phyloP scores from a whole-genome alignment of 2,329 filamentous ascomycete genomes.

The Neofusicoccum umdonicola region DNA sequence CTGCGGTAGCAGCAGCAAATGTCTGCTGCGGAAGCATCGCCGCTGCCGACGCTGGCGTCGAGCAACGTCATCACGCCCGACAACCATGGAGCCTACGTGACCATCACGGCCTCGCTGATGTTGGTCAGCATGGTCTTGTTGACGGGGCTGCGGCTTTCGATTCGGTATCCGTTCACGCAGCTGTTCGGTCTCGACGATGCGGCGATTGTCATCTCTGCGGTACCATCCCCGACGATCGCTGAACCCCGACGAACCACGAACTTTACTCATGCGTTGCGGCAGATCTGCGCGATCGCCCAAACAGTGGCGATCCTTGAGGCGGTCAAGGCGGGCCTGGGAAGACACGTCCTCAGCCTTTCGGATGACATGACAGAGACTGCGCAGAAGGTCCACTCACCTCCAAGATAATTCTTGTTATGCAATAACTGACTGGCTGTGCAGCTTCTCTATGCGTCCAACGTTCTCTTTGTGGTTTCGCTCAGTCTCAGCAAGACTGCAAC shows the following conservation, averaged over 20 bases:
- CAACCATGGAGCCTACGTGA: constrained; percentile 12
- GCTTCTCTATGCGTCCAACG: constrained; percentile 18
- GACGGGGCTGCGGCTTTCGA: neutral
- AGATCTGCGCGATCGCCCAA: constrained; percentile 17
- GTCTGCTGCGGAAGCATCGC: neutral
- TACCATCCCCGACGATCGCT: neutral
- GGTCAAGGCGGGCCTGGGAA: constrained; percentile 14
- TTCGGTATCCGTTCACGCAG: neutral
- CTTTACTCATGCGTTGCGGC: neutral
- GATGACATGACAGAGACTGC: neutral
- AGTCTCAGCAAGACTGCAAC: constrained; percentile 21
- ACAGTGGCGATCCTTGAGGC: constrained; percentile 4
- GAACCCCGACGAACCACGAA: neutral
- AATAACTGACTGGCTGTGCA: neutral
- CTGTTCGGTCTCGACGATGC: constrained; percentile 11
- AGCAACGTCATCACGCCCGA: neutral
- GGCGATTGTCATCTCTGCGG: neutral
- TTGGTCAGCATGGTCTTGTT: neutral
- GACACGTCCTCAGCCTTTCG: neutral
- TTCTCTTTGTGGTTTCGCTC: constrained; percentile 22
- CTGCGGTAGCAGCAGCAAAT: neutral
- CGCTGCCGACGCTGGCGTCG: neutral
- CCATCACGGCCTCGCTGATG: neutral
- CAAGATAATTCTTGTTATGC: neutral
- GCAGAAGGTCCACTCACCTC: neutral